A percentile compares a stretch with the other conserved stretches of the same genome.
Evolutionary conservation across 306 rosid genomes (phyloP).

Genomic region (Glycyrrhiza uralensis): DNA sequence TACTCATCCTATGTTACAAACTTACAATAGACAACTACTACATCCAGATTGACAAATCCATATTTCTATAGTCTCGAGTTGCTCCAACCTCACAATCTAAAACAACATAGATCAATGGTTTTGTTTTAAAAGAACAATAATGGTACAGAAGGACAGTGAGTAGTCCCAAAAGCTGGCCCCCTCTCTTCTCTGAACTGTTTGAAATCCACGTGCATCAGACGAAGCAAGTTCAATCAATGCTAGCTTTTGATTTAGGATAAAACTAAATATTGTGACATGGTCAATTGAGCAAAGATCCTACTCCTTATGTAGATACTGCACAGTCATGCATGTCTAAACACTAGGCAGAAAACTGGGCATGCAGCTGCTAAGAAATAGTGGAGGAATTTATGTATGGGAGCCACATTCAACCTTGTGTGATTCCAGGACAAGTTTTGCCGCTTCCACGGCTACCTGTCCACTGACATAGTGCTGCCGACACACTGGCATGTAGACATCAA

Average conservation of each 20-base stretch:
- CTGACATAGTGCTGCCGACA: conserved; percentile 82
- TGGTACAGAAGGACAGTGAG: neutral
- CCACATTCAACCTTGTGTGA: conserved; percentile 45
- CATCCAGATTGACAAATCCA: neutral
- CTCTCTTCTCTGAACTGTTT: neutral
- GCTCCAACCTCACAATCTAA: neutral
- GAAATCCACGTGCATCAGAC: neutral
- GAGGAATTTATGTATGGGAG: conserved; percentile 32
- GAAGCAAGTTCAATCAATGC: conserved; percentile 13
- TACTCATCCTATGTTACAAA: neutral
- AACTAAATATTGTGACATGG: neutral
- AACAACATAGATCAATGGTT: neutral
- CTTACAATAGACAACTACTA: neutral
- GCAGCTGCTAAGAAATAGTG: conserved; percentile 28
- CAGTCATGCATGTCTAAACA: neutral
- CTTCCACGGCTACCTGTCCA: conserved; percentile 63
- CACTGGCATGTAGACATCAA: conserved; percentile 88
- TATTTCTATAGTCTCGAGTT: neutral
- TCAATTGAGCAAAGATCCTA: neutral
- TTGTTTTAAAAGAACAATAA: neutral
- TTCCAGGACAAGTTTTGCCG: conserved; percentile 57
- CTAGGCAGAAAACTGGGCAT: neutral
- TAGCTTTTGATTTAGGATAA: neutral
- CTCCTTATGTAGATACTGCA: neutral
- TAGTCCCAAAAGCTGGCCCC: neutral